These are phyloP conservation scores for Ophioceras dolichostomum DNA, from an alignment of 2,329 filamentous ascomycete species.

Conservation along the genomic window DNA sequence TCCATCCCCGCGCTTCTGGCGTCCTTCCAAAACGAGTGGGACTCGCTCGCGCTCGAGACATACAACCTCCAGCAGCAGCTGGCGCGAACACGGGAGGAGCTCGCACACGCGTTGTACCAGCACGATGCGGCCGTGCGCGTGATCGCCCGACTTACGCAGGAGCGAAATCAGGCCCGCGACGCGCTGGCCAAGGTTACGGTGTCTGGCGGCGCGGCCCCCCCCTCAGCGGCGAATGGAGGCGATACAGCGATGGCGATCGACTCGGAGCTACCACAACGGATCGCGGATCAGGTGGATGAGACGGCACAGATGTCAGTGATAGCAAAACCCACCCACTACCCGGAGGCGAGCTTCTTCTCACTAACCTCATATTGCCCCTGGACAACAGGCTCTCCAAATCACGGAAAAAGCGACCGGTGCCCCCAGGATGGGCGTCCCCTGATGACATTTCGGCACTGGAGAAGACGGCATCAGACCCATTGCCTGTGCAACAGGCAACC, in stretches of 20 bases:
- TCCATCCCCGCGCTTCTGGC: conserved; percentile 91
- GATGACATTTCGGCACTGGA: conserved; percentile 51
- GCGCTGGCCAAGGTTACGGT: conserved; percentile 79
- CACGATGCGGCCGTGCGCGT: conserved; percentile 95
- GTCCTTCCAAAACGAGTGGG: conserved; percentile 98
- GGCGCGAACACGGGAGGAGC: conserved; percentile 80
- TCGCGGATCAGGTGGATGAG: conserved; percentile 64
- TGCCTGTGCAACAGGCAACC: conserved; percentile 34
- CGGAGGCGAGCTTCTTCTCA: too few species aligned
- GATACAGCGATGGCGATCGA: conserved; percentile 88
- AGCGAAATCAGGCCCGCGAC: conserved; percentile 85
- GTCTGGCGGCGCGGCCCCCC: conserved; percentile 13
- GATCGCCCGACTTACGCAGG: conserved; percentile 79
- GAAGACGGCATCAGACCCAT: conserved; percentile 28
- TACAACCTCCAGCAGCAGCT: conserved; percentile 86
- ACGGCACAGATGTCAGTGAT: conserved; percentile 51
- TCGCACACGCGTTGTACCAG: conserved; percentile 89
- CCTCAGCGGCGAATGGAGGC: conserved; percentile 36
- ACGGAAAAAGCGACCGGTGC: conserved; percentile 79
- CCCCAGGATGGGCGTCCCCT: conserved; percentile 70
- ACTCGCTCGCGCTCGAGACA: conserved; percentile 80
- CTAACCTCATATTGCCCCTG: background rate
- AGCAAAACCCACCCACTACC: too few species aligned
- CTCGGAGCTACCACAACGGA: conserved; percentile 59
- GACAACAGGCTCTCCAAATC: conserved; percentile 67